These are phyloP conservation scores for Daldinia vernicosa DNA, from an alignment of 495 filamentous ascomycete species.

Conservation along the genomic window DNA sequence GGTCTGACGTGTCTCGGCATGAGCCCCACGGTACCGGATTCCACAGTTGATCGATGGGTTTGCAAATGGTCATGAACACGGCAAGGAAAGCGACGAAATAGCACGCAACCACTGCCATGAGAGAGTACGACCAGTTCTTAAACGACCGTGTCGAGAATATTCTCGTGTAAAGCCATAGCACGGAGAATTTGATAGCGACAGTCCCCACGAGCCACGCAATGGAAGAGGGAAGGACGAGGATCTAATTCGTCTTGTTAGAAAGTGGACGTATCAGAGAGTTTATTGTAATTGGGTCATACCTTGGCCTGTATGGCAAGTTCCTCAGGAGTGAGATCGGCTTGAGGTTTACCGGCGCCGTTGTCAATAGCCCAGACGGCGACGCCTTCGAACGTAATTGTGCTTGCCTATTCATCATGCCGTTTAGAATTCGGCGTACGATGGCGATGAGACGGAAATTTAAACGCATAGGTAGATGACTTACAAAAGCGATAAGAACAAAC, in stretches of 20 bases:
- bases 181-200: neutral
- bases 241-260: neutral
- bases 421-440: no score
- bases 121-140: neutral
- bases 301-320: neutral
- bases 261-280: neutral
- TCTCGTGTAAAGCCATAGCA: neutral
- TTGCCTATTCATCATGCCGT: no score
- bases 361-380: neutral
- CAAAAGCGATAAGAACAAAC: neutral
- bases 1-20: neutral
- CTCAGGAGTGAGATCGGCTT: neutral
- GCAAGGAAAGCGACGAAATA: no score
- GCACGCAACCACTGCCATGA: neutral
- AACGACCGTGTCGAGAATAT: neutral
- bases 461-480: neutral
- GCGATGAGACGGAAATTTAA: no score
- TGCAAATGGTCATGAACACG: neutral
- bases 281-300: neutral
- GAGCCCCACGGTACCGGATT: slow-evolving; percentile 1
- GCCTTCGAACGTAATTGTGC: no score
- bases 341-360: neutral
- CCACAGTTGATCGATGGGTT: slow-evolving; percentile 4
- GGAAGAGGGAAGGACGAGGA: neutral
- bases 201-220: neutral